Evolutionary conservation across 306 rosid species (phyloP).

Genomic region (Crataegus laevigata): DNA sequence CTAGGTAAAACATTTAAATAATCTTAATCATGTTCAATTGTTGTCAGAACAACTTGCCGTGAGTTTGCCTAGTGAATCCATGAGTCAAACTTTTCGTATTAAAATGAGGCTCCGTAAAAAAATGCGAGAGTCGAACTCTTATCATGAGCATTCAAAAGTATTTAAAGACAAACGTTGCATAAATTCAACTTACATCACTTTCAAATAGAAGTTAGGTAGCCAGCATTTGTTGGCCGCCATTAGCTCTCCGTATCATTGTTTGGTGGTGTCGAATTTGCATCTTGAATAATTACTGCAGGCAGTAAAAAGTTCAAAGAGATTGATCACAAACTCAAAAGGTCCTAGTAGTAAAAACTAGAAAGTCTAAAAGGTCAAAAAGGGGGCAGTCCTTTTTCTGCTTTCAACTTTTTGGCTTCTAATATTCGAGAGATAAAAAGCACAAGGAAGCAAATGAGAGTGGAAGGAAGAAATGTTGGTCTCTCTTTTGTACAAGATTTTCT

Average conservation of each 20-base stretch:
- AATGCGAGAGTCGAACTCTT: not conserved
- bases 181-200: not conserved
- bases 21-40: too few species aligned
- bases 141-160: not conserved
- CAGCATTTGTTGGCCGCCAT: not conserved
- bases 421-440: constrained; percentile 11
- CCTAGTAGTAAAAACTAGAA: not conserved
- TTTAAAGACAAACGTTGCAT: not conserved
- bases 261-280: not conserved
- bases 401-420: constrained; percentile 15
- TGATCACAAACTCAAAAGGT: not conserved
- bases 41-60: too few species aligned
- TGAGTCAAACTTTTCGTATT: too few species aligned
- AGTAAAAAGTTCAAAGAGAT: not conserved
- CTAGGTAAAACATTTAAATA: too few species aligned
- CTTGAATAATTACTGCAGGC: not conserved
- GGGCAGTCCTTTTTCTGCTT: not conserved
- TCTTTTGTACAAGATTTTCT: constrained; percentile 10
- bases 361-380: not conserved
- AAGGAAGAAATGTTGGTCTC: constrained; percentile 12
- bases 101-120: not conserved
- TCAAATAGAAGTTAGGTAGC: not conserved
- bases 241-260: not conserved
- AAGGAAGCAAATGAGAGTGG: constrained; percentile 6
- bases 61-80: too few species aligned